Conservation (phyloP, 1,284 basidiomycete genomes). For the Wallemia ichthyophaga region DNA sequence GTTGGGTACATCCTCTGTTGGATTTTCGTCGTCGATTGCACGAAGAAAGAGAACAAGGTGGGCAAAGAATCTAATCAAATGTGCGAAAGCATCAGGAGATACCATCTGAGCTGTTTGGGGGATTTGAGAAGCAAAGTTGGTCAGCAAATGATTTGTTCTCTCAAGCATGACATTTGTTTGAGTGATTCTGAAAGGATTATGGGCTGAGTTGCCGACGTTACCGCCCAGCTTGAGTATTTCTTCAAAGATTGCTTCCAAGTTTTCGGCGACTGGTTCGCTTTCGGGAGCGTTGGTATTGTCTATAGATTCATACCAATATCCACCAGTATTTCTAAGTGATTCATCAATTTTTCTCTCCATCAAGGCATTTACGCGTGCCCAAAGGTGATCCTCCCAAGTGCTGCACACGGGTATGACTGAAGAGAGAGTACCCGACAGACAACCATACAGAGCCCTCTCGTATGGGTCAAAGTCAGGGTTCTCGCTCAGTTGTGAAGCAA, state of each 20-base stretch:
- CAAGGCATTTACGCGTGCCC: slow-evolving; percentile 61
- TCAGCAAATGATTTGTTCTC: slow-evolving; percentile 32
- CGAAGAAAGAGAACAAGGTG: slow-evolving; percentile 77
- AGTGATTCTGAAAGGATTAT: slow-evolving; percentile 56
- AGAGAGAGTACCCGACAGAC: slow-evolving; percentile 51
- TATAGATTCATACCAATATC: slow-evolving; percentile 25
- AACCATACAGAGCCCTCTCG: slow-evolving; percentile 62
- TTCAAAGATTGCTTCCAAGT: slow-evolving; percentile 15
- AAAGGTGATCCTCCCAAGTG: slow-evolving; percentile 81
- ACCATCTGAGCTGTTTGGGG: slow-evolving; percentile 15
- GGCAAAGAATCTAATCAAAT: slow-evolving; percentile 54
- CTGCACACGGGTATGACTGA: slow-evolving; percentile 45
- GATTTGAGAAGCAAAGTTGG: slow-evolving; percentile 37
- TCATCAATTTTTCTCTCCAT: slow-evolving; percentile 48
- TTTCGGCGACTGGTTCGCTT: slow-evolving; percentile 18
- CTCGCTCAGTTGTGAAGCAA: background rate
- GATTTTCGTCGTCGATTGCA: slow-evolving; percentile 27
- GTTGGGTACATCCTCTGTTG: slow-evolving; percentile 28
- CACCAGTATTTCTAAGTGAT: slow-evolving; percentile 13
- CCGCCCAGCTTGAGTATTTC: slow-evolving; percentile 12
- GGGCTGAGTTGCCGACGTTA: slow-evolving; percentile 22
- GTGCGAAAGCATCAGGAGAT: slow-evolving; percentile 24
- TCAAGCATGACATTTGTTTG: slow-evolving; percentile 64
- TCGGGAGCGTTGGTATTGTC: slow-evolving; percentile 24
- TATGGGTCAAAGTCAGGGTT: slow-evolving; percentile 36